Base-by-base conservation (phyloP, 139 green algal species). In the Tetradesmus obliquus region DNA sequence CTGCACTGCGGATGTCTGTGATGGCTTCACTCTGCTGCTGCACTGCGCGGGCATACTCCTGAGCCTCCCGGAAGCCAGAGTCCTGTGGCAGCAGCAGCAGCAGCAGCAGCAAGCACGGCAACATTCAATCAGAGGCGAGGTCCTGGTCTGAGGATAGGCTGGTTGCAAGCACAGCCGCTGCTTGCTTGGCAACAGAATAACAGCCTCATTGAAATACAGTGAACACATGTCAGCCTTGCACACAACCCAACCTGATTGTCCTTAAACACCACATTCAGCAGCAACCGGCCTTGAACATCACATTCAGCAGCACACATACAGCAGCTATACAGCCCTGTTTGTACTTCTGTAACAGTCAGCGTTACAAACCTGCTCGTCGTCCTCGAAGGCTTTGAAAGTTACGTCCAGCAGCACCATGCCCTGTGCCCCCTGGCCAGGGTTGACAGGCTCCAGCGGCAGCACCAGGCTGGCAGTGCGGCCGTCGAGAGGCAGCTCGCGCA, bases 1-100 rank as follows among this genome's bases (percentile, higher is more conserved):
- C 97, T 2, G 97, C 97, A 6, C 79, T 95, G 93, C 97, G 97
- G 79, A 99, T 94, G 88, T 99, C 97, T 5, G 95, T 97, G 94
- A 99, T 99, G 79, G 69, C 57, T 24, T 92, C 82, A 9, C 13
- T 62, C n/a, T 87, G 90, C 71, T 89, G 86, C 86, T 89, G 66
- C 74, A 91, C 79, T 22, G 82, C 51, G 8, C 82, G 80, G n/a
- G 91, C 93, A 88, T 92, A 96, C 3, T 93, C 93, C 90, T 97
- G 94, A 6, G 95, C 95, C 91, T 98, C 95, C 0, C 94, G 76
- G 90, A 96, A 95, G 0, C 94, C 96, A 0, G 86, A 93, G 87
- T 97, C 95, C 17, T 93, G 80, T 82, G 19, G 51, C 17, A 82
- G 85, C 45, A 74, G 1, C 60, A 87, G 3, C 55, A 10, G 51